Evolutionary conservation across 1,284 basidiomycete species (phyloP), one percentile per base, ranked within the genome.

Genomic region (Ganoderma leucocontextum): DNA sequence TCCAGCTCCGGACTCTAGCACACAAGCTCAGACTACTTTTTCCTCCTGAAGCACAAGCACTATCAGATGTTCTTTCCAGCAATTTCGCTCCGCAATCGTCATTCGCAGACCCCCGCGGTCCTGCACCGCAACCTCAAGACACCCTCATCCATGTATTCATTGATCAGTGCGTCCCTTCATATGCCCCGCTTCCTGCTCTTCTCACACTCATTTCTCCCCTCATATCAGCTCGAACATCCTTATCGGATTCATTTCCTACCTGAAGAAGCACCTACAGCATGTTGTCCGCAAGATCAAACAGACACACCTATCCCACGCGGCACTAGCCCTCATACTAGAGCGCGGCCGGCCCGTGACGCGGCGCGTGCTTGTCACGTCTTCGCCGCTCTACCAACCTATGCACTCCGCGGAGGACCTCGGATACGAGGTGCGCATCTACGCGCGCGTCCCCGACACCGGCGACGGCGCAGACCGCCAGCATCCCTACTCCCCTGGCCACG

Each of bases 321-420:
- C 90, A 22, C 83, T 94, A 10, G 85, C 89, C 0, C 85, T 94
- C 47, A 85, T 94, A 60, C 84, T 94, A 36, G 91, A 93, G 77
- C 88, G 93, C 35, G 93, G 92, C 7, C 85, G 93, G 29, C 84
- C 87, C 0, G 85, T 92, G 63, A 87, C 85, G 1, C 83, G 89
- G 60, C 88, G 93, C 41, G 92, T 93, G 22, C 84, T 94, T 15
- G 94, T 93, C 42, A 90, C 94, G 0, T 94, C 92, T 10, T 94
- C 91, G 25, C 95, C 95, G 0, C 80, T 96, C 42, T 92, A 93
- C 78, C 92, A 95, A 75, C 90, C 94, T 36, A 89, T 96, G 83
- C 90, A 93, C 35, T 82, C 85, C 9, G 91, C 94, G 36, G 86
- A 91, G 72, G 84, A 87, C 63, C 82, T 95, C 44, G 94, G 92